These are phyloP conservation scores for Naganishia sp. DNA, from an alignment of 1,284 basidiomycete species.

Conservation along the genomic window DNA sequence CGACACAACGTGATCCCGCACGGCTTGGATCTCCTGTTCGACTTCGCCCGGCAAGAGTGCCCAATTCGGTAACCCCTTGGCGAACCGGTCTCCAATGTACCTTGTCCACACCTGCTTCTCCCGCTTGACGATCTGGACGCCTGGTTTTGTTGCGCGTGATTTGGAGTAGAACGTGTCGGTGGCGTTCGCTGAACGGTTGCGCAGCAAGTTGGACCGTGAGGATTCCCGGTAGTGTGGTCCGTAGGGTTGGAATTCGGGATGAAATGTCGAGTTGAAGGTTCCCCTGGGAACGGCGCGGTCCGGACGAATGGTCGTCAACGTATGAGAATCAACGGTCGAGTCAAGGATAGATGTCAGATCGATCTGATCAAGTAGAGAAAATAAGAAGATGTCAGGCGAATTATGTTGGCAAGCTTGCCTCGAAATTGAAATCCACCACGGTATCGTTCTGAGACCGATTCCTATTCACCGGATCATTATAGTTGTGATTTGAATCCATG, in stretches of 20 bases:
- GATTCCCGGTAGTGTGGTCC: constrained; percentile 6
- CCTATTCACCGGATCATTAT: constrained; percentile 9
- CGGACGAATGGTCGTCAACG: constrained; percentile 12
- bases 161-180: not conserved
- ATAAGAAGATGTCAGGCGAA: not conserved
- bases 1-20: constrained; percentile 5
- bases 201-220: not conserved
- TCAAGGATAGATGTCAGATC: constrained; percentile 22
- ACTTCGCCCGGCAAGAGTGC: not conserved
- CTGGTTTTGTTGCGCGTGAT: constrained; percentile 11
- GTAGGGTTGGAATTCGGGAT: constrained; percentile 17
- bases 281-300: constrained; percentile 21
- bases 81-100: not conserved
- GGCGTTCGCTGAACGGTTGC: not conserved
- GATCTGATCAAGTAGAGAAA: not conserved
- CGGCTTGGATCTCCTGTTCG: not conserved
- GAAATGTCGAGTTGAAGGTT: constrained; percentile 13
- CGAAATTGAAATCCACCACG: constrained; percentile 23
- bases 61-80: constrained; percentile 14
- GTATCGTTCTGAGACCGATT: constrained; percentile 25
- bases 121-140: constrained; percentile 2
- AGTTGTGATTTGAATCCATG: no score
- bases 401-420: constrained; percentile 4
- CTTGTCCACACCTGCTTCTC: constrained; percentile 4
- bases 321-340: constrained; percentile 5